Percentiles rank a stretch among this genome's conserved stretches.
Evolutionary conservation across 164 flowering plant genomes (phyloP).

Genomic region (Paratinospora sagittata): DNA sequence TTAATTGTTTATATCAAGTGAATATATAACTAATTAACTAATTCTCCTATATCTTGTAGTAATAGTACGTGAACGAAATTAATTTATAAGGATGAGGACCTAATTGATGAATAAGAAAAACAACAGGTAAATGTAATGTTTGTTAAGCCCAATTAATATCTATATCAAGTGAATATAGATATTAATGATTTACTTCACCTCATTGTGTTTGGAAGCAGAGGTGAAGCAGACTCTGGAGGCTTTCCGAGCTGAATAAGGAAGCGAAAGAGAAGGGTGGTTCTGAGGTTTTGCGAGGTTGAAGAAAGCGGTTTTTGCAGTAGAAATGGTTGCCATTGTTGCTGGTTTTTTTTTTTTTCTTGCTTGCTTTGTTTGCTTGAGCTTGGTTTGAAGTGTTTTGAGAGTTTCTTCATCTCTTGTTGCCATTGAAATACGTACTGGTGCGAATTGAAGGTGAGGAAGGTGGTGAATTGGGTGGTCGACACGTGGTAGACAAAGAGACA

Average conservation of each 20-base stretch:
- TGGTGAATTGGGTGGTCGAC: neutral
- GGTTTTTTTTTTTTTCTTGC: neutral
- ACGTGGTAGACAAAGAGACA: neutral
- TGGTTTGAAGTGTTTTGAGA: too few species aligned
- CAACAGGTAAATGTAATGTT: too few species aligned
- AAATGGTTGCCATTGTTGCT: conserved; percentile 31
- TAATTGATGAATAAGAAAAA: too few species aligned
- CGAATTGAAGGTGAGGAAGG: neutral
- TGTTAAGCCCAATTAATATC: too few species aligned
- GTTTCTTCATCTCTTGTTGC: neutral
- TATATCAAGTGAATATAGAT: too few species aligned
- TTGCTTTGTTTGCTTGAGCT: too few species aligned
- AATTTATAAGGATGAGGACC: too few species aligned
- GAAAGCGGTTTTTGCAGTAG: conserved; percentile 21
- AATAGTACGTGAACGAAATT: too few species aligned
- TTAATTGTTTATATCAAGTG: too few species aligned
- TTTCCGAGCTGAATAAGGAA: conserved; percentile 17
- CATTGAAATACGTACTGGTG: neutral
- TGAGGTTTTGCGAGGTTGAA: conserved; percentile 30
- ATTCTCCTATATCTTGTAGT: too few species aligned
- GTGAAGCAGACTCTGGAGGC: conserved; percentile 47
- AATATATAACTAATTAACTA: too few species aligned
- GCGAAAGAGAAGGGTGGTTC: conserved; percentile 17
- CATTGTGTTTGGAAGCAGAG: conserved; percentile 35
- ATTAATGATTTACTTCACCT: too few species aligned